Percentiles rank a stretch among this genome's conserved stretches.
Conservation (phyloP, 345 rosid genomes). For the Carallia brachiata region DNA sequence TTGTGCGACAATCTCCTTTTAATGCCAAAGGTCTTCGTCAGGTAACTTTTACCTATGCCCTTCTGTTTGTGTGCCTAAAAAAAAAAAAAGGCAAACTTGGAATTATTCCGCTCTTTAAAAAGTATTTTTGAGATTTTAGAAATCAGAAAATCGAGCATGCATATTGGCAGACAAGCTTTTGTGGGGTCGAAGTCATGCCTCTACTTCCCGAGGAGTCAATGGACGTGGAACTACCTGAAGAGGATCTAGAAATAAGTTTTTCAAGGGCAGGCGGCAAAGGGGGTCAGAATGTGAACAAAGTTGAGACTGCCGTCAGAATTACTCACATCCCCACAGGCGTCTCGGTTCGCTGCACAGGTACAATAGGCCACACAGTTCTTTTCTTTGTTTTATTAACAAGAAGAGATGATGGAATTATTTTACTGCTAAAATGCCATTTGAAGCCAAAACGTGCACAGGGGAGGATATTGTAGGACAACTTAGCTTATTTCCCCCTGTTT, state of each 20-base stretch:
- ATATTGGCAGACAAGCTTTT: conserved; percentile 71
- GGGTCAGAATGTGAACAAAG: conserved; percentile 96
- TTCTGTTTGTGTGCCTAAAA: neutral
- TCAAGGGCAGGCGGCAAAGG: conserved; percentile 98
- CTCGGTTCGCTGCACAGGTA: conserved; percentile 86
- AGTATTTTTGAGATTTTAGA: neutral
- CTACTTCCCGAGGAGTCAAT: conserved; percentile 81
- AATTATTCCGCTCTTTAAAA: neutral
- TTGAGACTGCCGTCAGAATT: conserved; percentile 89
- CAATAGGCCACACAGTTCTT: neutral
- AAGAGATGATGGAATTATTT: too few relatives aligned
- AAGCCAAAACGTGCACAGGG: too few relatives aligned
- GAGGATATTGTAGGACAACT: too few relatives aligned
- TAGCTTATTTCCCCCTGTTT: too few relatives aligned
- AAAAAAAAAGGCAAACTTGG: neutral
- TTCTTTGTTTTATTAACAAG: neutral
- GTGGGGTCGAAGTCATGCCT: conserved; percentile 93
- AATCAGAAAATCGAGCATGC: neutral
- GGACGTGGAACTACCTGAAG: conserved; percentile 77
- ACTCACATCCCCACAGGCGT: conserved; percentile 91
- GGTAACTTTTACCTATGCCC: conserved; percentile 39
- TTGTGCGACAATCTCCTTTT: conserved; percentile 95
- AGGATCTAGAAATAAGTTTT: conserved; percentile 76
- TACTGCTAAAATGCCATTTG: too few relatives aligned
- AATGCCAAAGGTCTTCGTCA: conserved; percentile 95